A percentile compares a stretch with the other conserved stretches of the same genome.
Evolutionary conservation across 768 basidiomycete species (phyloP).

Genomic region (Pulveroboletus sp.): DNA sequence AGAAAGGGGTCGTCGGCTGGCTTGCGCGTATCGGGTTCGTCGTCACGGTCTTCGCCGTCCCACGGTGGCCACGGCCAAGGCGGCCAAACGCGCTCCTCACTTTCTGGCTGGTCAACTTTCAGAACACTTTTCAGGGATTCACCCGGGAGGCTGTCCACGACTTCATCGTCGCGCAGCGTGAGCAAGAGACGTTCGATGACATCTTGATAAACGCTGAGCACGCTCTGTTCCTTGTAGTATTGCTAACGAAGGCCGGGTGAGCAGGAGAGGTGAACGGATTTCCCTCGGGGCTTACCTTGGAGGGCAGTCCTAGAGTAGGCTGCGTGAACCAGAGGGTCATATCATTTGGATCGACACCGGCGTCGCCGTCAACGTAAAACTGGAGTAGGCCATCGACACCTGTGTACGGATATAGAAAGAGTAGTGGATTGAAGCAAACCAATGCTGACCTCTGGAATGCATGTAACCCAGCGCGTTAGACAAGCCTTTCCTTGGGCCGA

Average conservation of each 20-base stretch:
- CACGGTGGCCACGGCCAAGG: constrained; percentile 88
- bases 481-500: constrained; percentile 49
- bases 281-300: constrained; percentile 53
- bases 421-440: neutral
- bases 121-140: constrained; percentile 24
- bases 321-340: constrained; percentile 88
- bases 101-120: constrained; percentile 38
- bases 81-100: constrained; percentile 51
- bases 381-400: constrained; percentile 75
- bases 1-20: constrained; percentile 32
- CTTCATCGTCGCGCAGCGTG: constrained; percentile 47
- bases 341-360: constrained; percentile 76
- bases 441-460: constrained; percentile 70
- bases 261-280: neutral
- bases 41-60: constrained; percentile 59
- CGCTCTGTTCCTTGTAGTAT: constrained; percentile 78
- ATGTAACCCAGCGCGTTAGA: constrained; percentile 83
- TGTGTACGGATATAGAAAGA: constrained; percentile 28
- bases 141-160: constrained; percentile 10
- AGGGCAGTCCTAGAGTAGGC: constrained; percentile 74
- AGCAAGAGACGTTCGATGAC: constrained; percentile 67
- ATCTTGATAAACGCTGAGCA: constrained; percentile 64
- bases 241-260: constrained; percentile 45
- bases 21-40: constrained; percentile 38
- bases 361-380: constrained; percentile 87